Base-by-base conservation (phyloP, 2,329 filamentous ascomycete genomes). In the Iodosphaeria phyllophila region DNA sequence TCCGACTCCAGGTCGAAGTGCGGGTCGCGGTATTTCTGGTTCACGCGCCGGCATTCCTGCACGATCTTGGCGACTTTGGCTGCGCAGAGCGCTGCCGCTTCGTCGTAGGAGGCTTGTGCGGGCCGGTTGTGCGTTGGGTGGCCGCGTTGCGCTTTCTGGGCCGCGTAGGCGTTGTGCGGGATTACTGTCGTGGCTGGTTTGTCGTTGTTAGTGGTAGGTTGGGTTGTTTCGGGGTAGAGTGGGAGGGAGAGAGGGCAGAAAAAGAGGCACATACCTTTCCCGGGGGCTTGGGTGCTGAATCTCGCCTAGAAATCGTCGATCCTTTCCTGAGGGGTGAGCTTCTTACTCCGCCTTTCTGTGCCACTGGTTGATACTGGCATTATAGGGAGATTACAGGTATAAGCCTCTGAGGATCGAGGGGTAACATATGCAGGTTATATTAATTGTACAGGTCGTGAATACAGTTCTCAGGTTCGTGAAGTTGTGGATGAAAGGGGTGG, bases 1-100 rank as follows among this genome's bases (percentile, higher is more conserved):
- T 84, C 78, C 18, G 65, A 55, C 41, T 89, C 80, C 25, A 92
- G 69, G 43, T 92, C 76, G 42, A 92, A 92, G 44, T 89, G 71
- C n/a, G 73, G 67, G 41, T 91, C 80, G 10, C 74, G 65, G 43
- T 91, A 92, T 47, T 82, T 86, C 40, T 82, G 74, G 47, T 92
- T 92, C 29, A 82, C 57, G 6, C 77, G 64, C 13, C 69, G 60
- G 43, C 80, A 91, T 40, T 72, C 66, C 29, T 56, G 55, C 24
- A 67, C 57, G 30, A 73, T 72, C 42, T 67, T 64, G 14, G 54
- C 58, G 4, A 61, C 75, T 50, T 62, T 77, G 28, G 62, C 64
- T 27, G 56, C 59, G 48, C 80, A 91, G 29, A 73, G 64, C 13
- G 61, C 61, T 3, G 60, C 67, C 0, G 78, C 79, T 37, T 79